Conservation (phyloP, 495 filamentous ascomycete genomes). For the Pyrenopolyporus hunteri region DNA sequence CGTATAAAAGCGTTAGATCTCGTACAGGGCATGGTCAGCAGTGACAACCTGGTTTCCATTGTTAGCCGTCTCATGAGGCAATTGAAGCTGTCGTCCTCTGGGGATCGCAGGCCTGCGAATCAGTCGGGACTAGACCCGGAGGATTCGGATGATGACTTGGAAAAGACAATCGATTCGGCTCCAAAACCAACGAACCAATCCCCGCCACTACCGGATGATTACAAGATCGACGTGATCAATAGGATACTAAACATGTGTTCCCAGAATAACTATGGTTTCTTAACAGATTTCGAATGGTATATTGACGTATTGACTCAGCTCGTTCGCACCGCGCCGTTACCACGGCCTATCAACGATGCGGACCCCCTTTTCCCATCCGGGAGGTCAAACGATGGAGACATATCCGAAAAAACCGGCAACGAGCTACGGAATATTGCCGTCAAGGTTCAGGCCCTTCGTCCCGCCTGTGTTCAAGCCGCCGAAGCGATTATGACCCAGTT, state of each 20-base stretch:
- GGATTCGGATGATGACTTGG: conserved; percentile 63
- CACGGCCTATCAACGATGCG: conserved; percentile 42
- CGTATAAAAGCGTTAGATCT: conserved; percentile 90
- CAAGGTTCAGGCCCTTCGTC: conserved; percentile 81
- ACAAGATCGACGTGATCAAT: conserved; percentile 76
- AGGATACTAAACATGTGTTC: conserved; percentile 89
- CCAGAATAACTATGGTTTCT: conserved; percentile 81
- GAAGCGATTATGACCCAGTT: conserved; percentile 69
- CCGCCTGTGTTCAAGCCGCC: conserved; percentile 80
- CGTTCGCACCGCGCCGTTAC: conserved; percentile 65
- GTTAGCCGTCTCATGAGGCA: conserved; percentile 87
- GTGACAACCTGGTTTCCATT: conserved; percentile 79
- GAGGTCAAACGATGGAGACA: conserved; percentile 49
- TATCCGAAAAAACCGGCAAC: conserved; percentile 75
- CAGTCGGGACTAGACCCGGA: conserved; percentile 34
- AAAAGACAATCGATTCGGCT: conserved; percentile 45
- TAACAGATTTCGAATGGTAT: conserved; percentile 97
- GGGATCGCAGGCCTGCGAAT: conserved; percentile 42
- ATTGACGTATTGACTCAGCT: conserved; percentile 83
- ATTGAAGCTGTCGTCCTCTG: conserved; percentile 62
- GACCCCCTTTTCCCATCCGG: conserved; percentile 49
- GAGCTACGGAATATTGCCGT: conserved; percentile 90
- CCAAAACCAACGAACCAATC: conserved; percentile 44
- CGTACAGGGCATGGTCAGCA: conserved; percentile 87
- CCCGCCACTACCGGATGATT: conserved; percentile 75